Base-by-base conservation (phyloP, 768 basidiomycete species). In the Termitomyces sp. region DNA sequence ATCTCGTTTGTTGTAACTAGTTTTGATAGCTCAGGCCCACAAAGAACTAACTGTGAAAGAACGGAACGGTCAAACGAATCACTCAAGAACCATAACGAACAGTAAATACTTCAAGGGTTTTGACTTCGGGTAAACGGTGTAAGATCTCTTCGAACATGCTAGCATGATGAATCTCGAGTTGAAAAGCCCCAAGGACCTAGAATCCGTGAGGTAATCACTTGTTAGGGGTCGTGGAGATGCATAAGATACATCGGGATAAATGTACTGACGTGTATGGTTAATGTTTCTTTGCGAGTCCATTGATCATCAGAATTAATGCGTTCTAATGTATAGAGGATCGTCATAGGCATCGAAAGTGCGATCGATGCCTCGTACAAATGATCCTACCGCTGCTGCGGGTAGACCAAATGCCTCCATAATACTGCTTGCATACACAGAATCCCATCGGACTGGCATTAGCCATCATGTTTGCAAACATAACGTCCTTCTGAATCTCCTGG, bases 141-240 rank as follows among this genome's bases (percentile, higher is more conserved):
- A 74, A 49, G n/a, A 73, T 68, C 50, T 73, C 72, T 55, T 74
- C 73, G 53, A 74, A 73, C 0, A 66, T 52, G 18, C 57, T 43
- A 3, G 59, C 59, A 47, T 60, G 43, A 34, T 49, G 20, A 14
- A 68, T 29, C 43, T 73, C 71, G 14, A 59, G 59, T 13, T 66
- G 36, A 20, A 60, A 57, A 8, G 71, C 66, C 0, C 72, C 72
- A 8, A 73, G 53, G 2, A 73, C 55, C 71, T 73, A 29, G 18
- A n/a, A 47, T 31, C n/a, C n/a, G 18, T 7, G 0, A 8, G 7
- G 16, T 9, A 9, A 39, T 39, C 7, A 24, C 46, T 29, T 29
- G 24, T 46, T 4, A 27, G 44, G 27, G 3, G 8, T 46, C 26
- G 9, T 46, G 26, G 18, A 16, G 16, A 46, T 18, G 18, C 26